These are phyloP conservation scores for Emericellopsis atlantica DNA, from an alignment of 2,329 filamentous ascomycete genomes.

Conservation along the genomic window DNA sequence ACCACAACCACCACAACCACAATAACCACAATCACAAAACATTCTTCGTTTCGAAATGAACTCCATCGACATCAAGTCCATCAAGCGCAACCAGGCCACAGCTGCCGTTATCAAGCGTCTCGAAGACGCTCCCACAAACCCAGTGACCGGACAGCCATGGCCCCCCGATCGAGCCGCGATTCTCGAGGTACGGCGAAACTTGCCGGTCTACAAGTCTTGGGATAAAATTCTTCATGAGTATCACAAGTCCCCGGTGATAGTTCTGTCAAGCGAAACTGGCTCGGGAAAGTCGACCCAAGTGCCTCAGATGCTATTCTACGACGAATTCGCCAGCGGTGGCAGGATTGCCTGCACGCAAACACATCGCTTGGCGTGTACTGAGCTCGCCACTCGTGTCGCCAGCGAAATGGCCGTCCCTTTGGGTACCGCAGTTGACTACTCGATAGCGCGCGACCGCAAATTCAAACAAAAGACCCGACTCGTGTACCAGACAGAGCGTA, in stretches of 20 bases:
- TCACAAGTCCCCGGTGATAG: background rate
- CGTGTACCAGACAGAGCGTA: conserved; percentile 6
- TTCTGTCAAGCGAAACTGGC: background rate
- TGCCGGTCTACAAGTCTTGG: conserved; percentile 7
- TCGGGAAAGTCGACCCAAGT: conserved; percentile 8
- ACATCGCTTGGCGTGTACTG: conserved; percentile 80
- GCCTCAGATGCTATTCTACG: conserved; percentile 5
- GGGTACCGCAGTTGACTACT: conserved; percentile 82
- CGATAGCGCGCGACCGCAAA: conserved; percentile 70
- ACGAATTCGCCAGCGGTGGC: conserved; percentile 30
- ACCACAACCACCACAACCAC: too few species aligned
- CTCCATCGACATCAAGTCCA: conserved; percentile 3
- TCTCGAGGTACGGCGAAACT: conserved; percentile 3
- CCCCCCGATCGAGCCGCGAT: conserved; percentile 1
- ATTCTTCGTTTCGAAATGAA: too few species aligned
- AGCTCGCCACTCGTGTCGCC: conserved; percentile 76
- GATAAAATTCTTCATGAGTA: background rate
- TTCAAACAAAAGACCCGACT: too few species aligned
- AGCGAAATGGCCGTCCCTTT: conserved; percentile 77
- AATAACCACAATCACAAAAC: too few species aligned
- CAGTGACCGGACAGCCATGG: conserved; percentile 4
- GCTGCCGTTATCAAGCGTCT: conserved; percentile 4
- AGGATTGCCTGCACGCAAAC: conserved; percentile 87
- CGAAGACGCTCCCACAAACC: conserved; percentile 4
- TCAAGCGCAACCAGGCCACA: conserved; percentile 4